Evolutionary conservation across 2,329 filamentous ascomycete genomes (phyloP).

Genomic region (Diaporthe citriasiana): DNA sequence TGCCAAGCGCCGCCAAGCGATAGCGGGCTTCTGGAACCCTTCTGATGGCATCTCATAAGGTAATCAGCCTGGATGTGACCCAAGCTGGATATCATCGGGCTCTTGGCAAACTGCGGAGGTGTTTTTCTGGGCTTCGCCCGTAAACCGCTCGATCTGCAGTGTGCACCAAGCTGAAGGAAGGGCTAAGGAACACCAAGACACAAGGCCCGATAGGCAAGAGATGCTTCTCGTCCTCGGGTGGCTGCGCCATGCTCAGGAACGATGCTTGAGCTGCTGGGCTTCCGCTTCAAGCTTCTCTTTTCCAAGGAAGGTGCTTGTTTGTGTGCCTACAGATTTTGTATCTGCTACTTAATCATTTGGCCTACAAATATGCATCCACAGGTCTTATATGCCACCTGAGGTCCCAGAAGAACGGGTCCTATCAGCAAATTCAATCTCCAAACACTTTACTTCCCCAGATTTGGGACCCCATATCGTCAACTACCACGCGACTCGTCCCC

Average conservation of each 20-base stretch:
- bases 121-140: neutral
- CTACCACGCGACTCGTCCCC: constrained; percentile 25
- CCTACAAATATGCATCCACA: neutral
- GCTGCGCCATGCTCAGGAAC: constrained; percentile 27
- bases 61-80: constrained; percentile 22
- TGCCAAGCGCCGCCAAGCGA: constrained; percentile 32
- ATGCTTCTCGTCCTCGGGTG: constrained; percentile 10
- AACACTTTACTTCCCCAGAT: constrained; percentile 10
- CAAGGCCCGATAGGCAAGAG: neutral
- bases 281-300: constrained; percentile 24
- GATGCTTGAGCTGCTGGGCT: constrained; percentile 22
- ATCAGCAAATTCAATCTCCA: constrained; percentile 26
- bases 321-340: neutral
- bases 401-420: constrained; percentile 6
- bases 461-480: constrained; percentile 8
- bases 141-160: constrained; percentile 11
- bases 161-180: neutral
- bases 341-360: neutral
- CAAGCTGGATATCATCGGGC: constrained; percentile 19
- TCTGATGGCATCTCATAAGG: constrained; percentile 25
- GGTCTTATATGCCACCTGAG: neutral
- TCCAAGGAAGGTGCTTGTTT: constrained; percentile 6
- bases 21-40: constrained; percentile 29
- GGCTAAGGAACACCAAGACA: constrained; percentile 25
- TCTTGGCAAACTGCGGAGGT: constrained; percentile 27